Evolutionary conservation across 257 asterid genomes (phyloP).

Genomic region (Marsdenia floribunda): DNA sequence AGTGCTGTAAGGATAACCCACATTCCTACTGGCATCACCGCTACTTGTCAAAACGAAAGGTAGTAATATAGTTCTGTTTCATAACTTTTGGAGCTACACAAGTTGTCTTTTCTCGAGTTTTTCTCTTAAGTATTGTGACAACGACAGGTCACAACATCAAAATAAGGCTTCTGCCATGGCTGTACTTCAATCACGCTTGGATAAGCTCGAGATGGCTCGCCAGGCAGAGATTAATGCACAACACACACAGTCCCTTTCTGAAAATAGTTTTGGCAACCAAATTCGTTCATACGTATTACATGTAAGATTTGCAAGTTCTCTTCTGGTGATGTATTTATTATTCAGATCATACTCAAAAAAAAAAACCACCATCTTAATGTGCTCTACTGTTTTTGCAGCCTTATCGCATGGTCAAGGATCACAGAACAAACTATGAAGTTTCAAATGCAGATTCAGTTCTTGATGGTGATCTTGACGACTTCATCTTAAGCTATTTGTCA

Average conservation of each 20-base stretch:
- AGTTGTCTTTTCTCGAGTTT: constrained; percentile 4
- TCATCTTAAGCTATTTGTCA: constrained; percentile 74
- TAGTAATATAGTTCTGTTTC: constrained; percentile 14
- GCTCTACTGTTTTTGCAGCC: constrained; percentile 50
- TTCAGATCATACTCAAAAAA: background rate
- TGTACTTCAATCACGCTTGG: constrained; percentile 93
- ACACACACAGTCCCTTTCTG: constrained; percentile 80
- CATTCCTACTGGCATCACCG: constrained; percentile 83
- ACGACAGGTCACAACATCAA: constrained; percentile 83
- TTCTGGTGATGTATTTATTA: background rate
- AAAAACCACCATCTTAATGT: constrained; percentile 6
- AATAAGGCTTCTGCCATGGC: constrained; percentile 95
- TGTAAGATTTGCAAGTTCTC: constrained; percentile 35
- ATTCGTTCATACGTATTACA: constrained; percentile 90
- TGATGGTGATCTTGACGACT: constrained; percentile 79
- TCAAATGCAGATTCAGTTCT: constrained; percentile 90
- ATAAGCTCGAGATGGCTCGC: constrained; percentile 82
- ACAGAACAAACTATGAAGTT: constrained; percentile 83
- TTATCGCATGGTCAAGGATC: constrained; percentile 96
- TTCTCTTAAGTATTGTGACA: background rate
- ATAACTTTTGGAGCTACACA: background rate
- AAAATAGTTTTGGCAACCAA: constrained; percentile 89
- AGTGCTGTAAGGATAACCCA: constrained; percentile 97
- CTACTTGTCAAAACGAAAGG: constrained; percentile 94
- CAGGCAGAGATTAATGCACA: constrained; percentile 77